Conservation (phyloP, 1,139 yeast genomes). For the Pichia sp. region DNA sequence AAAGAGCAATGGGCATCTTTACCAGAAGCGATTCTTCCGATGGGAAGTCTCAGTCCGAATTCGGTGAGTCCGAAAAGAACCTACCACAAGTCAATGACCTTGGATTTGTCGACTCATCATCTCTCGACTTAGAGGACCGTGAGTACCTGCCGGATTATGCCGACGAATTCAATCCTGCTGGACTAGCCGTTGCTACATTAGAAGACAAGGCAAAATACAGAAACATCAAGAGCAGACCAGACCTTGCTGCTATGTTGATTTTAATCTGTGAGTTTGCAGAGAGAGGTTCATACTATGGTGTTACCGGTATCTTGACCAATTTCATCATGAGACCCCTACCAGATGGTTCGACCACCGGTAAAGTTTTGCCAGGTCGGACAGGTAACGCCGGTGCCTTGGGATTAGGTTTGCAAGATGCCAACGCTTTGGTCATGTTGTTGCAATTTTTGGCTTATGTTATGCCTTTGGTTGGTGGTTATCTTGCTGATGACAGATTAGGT, state of each 20-base stretch:
- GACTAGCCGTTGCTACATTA: slow-evolving; percentile 34
- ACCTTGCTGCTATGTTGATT: slow-evolving; percentile 33
- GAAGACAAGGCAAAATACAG: slow-evolving; percentile 47
- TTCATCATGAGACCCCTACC: slow-evolving; percentile 49
- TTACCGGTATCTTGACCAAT: slow-evolving; percentile 37
- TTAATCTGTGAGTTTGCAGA: slow-evolving; percentile 45
- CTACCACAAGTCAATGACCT: not conserved
- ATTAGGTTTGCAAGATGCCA: slow-evolving; percentile 38
- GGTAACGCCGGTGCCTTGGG: slow-evolving; percentile 38
- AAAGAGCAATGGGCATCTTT: not conserved
- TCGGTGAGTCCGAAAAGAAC: not conserved
- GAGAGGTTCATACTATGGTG: slow-evolving; percentile 45
- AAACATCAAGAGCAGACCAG: slow-evolving; percentile 38
- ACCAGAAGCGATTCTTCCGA: not conserved
- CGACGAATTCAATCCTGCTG: slow-evolving; percentile 30
- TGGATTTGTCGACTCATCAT: not conserved
- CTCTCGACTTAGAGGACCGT: slow-evolving; percentile 12
- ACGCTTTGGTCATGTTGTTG: slow-evolving; percentile 38
- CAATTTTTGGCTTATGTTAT: slow-evolving; percentile 43
- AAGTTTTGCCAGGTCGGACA: slow-evolving; percentile 21
- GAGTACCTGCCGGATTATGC: slow-evolving; percentile 26
- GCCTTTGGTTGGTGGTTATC: slow-evolving; percentile 43
- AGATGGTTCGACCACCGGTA: slow-evolving; percentile 40
- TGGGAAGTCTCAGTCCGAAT: not conserved
- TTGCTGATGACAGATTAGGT: slow-evolving; percentile 43